These are phyloP conservation scores for Colletotrichum navitas DNA, from an alignment of 2,329 filamentous ascomycete genomes.

Conservation along the genomic window DNA sequence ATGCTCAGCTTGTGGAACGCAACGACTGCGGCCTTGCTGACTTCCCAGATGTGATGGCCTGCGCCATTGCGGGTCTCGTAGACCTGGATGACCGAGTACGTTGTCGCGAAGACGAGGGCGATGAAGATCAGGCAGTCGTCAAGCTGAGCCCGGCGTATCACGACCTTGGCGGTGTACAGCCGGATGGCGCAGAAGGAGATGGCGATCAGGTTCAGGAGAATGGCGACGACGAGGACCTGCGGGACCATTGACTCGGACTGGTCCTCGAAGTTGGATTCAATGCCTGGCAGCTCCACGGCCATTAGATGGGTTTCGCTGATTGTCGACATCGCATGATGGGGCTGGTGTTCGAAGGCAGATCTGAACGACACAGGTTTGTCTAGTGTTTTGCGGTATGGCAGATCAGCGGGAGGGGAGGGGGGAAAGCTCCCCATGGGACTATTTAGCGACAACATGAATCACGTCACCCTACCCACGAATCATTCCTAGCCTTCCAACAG, in stretches of 20 bases:
- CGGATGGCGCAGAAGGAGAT: conserved; percentile 37
- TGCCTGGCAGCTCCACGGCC: conserved; percentile 15
- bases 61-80: conserved; percentile 36
- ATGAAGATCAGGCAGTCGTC: conserved; percentile 39
- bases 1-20: conserved; percentile 39
- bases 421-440: neutral
- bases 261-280: conserved; percentile 32
- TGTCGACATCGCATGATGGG: conserved; percentile 31
- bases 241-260: conserved; percentile 36
- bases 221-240: conserved; percentile 33
- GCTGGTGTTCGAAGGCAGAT: neutral
- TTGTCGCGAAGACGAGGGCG: conserved; percentile 28
- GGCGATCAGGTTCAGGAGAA: conserved; percentile 33
- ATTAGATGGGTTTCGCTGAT: conserved; percentile 20
- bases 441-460: conserved; percentile 3
- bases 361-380: neutral
- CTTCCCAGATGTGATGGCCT: conserved; percentile 35
- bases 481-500: neutral
- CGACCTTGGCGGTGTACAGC: conserved; percentile 32
- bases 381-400: neutral
- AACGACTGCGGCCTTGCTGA: conserved; percentile 12
- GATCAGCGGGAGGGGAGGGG: no score
- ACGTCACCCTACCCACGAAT: neutral
- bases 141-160: conserved; percentile 33
- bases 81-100: conserved; percentile 33